Conservation (phyloP, 805 yeast species). For the Blastobotrys parvus region DNA sequence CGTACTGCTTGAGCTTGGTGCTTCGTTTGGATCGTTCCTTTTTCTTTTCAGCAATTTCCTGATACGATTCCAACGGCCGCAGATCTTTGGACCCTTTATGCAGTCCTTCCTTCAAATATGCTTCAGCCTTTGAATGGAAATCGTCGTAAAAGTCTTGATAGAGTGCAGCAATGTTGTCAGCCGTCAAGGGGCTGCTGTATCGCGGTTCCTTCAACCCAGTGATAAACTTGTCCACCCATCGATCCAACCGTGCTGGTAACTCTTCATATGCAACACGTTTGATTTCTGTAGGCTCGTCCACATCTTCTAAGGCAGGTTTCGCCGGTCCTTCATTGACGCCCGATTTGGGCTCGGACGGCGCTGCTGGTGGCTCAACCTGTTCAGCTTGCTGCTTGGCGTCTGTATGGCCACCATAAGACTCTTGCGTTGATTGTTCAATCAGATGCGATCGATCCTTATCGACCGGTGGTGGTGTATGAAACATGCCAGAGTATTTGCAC, state of each 20-base stretch:
- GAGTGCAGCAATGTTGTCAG: conserved; percentile 31
- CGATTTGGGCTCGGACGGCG: neutral
- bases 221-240: conserved; percentile 20
- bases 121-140: conserved; percentile 23
- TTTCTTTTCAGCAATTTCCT: conserved; percentile 28
- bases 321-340: neutral
- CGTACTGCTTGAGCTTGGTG: conserved; percentile 17
- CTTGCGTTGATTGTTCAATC: conserved; percentile 14
- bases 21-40: conserved; percentile 21
- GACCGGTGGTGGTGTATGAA: conserved; percentile 17
- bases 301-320: neutral
- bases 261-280: neutral
- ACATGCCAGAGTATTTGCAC: conserved; percentile 4
- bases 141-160: conserved; percentile 33
- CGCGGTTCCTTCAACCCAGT: conserved; percentile 30
- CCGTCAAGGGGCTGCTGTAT: conserved; percentile 29
- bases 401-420: conserved; percentile 13
- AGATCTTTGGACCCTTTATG: conserved; percentile 11
- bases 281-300: neutral
- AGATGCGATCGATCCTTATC: conserved; percentile 13
- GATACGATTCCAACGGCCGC: conserved; percentile 27
- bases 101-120: conserved; percentile 6
- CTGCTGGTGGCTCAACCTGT: neutral
- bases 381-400: neutral
- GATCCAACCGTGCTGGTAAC: conserved; percentile 15